Evolutionary conservation across 441 rosid species (phyloP).

Genomic region (Macaranga tanarius): DNA sequence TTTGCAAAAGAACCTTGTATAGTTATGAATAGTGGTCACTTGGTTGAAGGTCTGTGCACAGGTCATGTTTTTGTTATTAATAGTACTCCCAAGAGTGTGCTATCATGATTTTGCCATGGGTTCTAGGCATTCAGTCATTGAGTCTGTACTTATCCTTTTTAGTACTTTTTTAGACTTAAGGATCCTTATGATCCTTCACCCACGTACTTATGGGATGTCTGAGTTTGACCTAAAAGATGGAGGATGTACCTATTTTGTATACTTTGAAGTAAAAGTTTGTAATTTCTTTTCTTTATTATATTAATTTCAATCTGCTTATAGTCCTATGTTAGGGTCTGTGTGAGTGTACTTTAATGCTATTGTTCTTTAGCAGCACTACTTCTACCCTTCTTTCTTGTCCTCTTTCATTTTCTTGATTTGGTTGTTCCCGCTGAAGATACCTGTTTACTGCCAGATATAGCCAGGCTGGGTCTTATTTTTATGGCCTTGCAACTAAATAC

Average conservation of each 20-base stretch:
- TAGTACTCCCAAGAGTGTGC: slow-evolving; percentile 35
- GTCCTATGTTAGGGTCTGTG: background rate
- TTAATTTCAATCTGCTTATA: slow-evolving; percentile 15
- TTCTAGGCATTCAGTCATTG: slow-evolving; percentile 29
- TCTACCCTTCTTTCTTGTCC: too few species aligned
- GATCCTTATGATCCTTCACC: slow-evolving; percentile 30
- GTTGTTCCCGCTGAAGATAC: background rate
- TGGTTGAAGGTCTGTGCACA: slow-evolving; percentile 48
- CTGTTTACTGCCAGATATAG: background rate
- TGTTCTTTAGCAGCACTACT: background rate
- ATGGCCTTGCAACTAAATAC: background rate
- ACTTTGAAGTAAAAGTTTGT: slow-evolving; percentile 29
- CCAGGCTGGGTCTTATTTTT: background rate
- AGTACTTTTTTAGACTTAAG: slow-evolving; percentile 23
- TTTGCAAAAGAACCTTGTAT: slow-evolving; percentile 32
- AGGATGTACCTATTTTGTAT: slow-evolving; percentile 35
- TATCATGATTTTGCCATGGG: slow-evolving; percentile 27
- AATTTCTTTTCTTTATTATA: slow-evolving; percentile 19
- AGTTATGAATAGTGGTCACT: slow-evolving; percentile 38
- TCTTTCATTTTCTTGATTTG: background rate
- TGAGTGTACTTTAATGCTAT: background rate
- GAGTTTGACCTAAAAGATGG: slow-evolving; percentile 32
- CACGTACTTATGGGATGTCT: slow-evolving; percentile 25
- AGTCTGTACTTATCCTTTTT: slow-evolving; percentile 30
- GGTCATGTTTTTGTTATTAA: slow-evolving; percentile 29